Evolutionary conservation across 495 filamentous ascomycete species (phyloP).

Genomic region (Trichoderma reesei): DNA sequence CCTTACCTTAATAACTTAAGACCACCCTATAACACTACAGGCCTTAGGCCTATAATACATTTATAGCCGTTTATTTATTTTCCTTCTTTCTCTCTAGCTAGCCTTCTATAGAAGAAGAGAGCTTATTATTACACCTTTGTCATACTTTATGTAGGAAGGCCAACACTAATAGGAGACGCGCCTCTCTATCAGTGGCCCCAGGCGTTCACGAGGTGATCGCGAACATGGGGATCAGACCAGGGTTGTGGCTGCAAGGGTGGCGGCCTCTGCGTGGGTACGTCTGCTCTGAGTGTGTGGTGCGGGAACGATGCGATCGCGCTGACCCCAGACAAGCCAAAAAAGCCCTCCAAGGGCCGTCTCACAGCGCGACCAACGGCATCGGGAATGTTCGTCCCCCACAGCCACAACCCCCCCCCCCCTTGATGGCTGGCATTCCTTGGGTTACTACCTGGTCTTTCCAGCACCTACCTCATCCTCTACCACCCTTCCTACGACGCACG

Average conservation of each 20-base stretch:
- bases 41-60: too few species aligned
- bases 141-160: too few species aligned
- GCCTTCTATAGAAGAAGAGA: too few species aligned
- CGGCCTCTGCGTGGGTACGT: background rate
- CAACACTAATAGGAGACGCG: background rate
- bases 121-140: too few species aligned
- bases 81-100: too few species aligned
- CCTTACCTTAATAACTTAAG: too few species aligned
- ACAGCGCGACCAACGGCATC: background rate
- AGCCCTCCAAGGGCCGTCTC: background rate
- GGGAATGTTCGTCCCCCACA: background rate
- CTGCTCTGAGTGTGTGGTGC: slow-evolving; percentile 5
- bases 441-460: background rate
- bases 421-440: background rate
- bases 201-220: background rate
- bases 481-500: background rate
- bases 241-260: background rate
- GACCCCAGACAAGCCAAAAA: slow-evolving; percentile 2
- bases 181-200: slow-evolving; percentile 1
- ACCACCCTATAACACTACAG: too few species aligned
- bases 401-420: background rate
- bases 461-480: background rate
- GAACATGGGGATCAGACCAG: background rate
- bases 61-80: too few species aligned
- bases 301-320: slow-evolving; percentile 7